These are phyloP conservation scores for Aspergillus quadricinctus DNA, from an alignment of 2,329 filamentous ascomycete species.

Conservation along the genomic window DNA sequence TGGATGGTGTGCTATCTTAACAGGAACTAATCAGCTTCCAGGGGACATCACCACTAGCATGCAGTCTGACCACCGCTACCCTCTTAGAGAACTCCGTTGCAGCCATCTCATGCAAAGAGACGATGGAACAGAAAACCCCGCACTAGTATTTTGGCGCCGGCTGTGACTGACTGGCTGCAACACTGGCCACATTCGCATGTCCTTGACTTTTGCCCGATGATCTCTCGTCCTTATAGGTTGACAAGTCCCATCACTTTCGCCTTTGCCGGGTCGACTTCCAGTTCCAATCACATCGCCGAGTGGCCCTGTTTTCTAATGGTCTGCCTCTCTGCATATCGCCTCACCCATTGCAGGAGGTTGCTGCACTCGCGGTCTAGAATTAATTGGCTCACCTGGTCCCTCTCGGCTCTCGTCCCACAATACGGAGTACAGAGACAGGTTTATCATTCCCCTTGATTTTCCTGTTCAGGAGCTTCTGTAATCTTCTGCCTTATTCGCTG, in stretches of 20 bases:
- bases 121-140: slow-evolving; percentile 11
- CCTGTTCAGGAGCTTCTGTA: not conserved
- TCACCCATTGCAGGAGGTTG: not conserved
- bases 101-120: not conserved
- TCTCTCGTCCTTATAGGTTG: slow-evolving; percentile 4
- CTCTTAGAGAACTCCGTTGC: not conserved
- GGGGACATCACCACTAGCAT: not conserved
- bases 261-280: slow-evolving; percentile 8
- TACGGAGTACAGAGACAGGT: not conserved
- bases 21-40: not conserved
- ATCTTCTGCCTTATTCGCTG: not conserved
- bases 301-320: not conserved
- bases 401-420: not conserved
- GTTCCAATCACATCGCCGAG: slow-evolving; percentile 11
- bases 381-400: slow-evolving; percentile 9
- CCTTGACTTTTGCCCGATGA: not conserved
- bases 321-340: not conserved
- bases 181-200: not conserved
- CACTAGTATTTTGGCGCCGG: slow-evolving; percentile 7
- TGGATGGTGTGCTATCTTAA: not conserved
- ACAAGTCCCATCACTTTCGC: slow-evolving; percentile 4
- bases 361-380: slow-evolving; percentile 10
- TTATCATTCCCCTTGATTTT: slow-evolving; percentile 5
- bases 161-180: slow-evolving; percentile 9
- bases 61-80: not conserved